Evolutionary conservation across 73 alveolate genomes (phyloP).

Genomic region (Paramecium sexaurelia): DNA sequence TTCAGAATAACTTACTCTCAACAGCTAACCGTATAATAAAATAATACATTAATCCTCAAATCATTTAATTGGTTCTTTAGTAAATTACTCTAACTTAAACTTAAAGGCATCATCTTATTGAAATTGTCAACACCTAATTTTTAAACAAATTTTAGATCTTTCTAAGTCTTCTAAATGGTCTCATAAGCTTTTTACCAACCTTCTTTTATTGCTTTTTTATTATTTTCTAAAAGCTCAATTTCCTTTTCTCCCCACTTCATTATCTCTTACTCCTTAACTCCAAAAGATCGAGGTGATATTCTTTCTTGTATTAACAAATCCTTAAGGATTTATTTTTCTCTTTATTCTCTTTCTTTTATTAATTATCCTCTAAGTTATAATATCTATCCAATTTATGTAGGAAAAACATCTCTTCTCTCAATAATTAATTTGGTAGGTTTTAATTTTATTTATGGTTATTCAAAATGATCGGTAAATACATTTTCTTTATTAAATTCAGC

Average conservation of each 20-base stretch:
- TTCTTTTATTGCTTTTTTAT: constrained; percentile 20
- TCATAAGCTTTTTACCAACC: constrained; percentile 53
- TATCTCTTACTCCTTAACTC: background rate
- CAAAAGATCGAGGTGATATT: constrained; percentile 42
- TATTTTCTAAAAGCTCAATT: background rate
- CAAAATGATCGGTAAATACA: background rate
- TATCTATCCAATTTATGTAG: background rate
- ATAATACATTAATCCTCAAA: background rate
- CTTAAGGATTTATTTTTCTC: background rate
- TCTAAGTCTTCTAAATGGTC: constrained; percentile 22
- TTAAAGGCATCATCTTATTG: constrained; percentile 3
- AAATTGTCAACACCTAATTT: constrained; percentile 31
- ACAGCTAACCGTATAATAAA: background rate
- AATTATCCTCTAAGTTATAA: background rate
- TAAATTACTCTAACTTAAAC: constrained; percentile 37
- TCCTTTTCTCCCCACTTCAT: background rate
- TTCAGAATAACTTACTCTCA: background rate
- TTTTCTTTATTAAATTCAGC: background rate
- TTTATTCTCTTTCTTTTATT: constrained; percentile 38
- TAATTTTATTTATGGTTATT: background rate
- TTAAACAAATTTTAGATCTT: background rate
- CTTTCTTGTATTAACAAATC: constrained; percentile 6
- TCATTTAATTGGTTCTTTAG: constrained; percentile 4
- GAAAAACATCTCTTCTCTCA: background rate
- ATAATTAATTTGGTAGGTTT: background rate